Base-by-base conservation (phyloP, 768 basidiomycete genomes). In the Cystofilobasidium capitatum region DNA sequence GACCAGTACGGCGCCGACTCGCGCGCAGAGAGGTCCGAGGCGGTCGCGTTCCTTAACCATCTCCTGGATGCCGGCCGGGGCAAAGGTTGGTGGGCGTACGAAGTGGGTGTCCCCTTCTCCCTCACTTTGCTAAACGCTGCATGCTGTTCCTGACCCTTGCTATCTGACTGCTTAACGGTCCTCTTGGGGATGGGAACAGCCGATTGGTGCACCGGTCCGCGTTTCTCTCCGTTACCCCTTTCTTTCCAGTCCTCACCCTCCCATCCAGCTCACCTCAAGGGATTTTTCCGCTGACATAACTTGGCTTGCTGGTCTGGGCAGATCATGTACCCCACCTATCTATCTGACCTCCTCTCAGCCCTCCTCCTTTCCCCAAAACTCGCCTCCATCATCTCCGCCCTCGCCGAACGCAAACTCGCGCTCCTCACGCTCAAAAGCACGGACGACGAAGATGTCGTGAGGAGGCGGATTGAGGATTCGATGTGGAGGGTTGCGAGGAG, bases 281-380 rank as follows among this genome's bases (percentile, higher is more conserved):
- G n/a, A n/a, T n/a, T n/a, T n/a, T n/a, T n/a, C n/a, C n/a, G n/a
- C 12, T 36, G n/a, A 47, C 33, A 36, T 35, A 26, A 20, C 24
- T 20, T 20, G 16, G 13, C n/a, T 37, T 8, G 4, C 24, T 37
- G 5, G n/a, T 20, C 12, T 8, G 33, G 29, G 12, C 49, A 64
- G 62, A 58, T 65, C 29, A 44, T 65, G 24, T 65, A 65, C 42
- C 16, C 57, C 1, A 40, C 51, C 33, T 65, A 65, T 57, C 35
- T 37, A 12, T 36, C 39, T 3, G 17, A 26, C 17, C 44, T 65
- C 39, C 35, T 33, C 3, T 29, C 39, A 7, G 26, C 24, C 14
- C 57, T 65, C 31, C 40, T 65, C 33, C 44, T 44, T 16, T 65
- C 64, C 7, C 40, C 55, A 7, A 29, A 17, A 22, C 33, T 65